Conservation (phyloP, 768 basidiomycete genomes). For the Russula brevipes region DNA sequence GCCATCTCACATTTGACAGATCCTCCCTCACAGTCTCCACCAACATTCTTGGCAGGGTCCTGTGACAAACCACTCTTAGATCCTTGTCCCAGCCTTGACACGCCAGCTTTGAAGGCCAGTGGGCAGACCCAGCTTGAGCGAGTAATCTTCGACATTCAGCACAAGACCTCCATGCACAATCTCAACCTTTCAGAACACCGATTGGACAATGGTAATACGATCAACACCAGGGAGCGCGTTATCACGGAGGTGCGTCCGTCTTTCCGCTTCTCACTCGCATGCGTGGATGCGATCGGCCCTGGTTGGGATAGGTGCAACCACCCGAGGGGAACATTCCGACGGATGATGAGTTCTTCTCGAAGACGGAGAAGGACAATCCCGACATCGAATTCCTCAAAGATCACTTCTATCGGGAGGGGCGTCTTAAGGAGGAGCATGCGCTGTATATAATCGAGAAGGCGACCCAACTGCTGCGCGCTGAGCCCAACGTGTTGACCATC, state of each 20-base stretch:
- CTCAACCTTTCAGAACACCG: constrained; percentile 90
- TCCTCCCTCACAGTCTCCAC: too few species aligned
- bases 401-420: constrained; percentile 95
- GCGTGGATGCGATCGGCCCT: background rate
- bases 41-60: too few species aligned
- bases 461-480: constrained; percentile 71
- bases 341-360: constrained; percentile 87
- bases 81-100: too few species aligned
- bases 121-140: constrained; percentile 50
- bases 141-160: constrained; percentile 59
- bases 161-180: constrained; percentile 47
- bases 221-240: constrained; percentile 92
- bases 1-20: too few species aligned
- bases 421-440: constrained; percentile 92
- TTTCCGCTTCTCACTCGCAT: background rate
- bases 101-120: too few species aligned
- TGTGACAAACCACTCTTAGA: too few species aligned
- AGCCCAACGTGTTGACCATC: constrained; percentile 87
- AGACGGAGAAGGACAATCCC: constrained; percentile 80
- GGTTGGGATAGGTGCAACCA: constrained; percentile 76
- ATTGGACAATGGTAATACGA: constrained; percentile 88
- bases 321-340: constrained; percentile 92
- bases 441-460: constrained; percentile 86
- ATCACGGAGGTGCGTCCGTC: constrained; percentile 77
- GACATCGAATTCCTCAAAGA: constrained; percentile 97